Base-by-base conservation (phyloP, 2,329 filamentous ascomycete species). In the Penicillium sp. region DNA sequence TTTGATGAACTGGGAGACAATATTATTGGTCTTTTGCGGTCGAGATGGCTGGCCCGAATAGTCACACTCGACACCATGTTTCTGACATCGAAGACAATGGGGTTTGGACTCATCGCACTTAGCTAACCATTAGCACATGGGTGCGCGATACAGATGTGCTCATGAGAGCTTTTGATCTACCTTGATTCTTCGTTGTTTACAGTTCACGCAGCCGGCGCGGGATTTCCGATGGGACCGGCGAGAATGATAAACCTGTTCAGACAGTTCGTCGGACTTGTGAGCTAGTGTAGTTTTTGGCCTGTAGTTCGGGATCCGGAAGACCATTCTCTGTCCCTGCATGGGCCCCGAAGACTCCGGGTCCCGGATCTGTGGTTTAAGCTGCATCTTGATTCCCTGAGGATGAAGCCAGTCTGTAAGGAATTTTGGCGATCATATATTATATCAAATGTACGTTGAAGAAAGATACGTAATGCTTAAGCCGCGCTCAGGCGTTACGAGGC, bases 81-180 rank as follows among this genome's bases (percentile, higher is more conserved):
- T 66, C 32, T 67, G 58, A 49, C 70, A 72, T 47, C 64, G 68
- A 11, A 62, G 30, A 47, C 70, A 73, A 44, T 60, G 47, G 4
- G 70, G 70, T 47, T 68, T 70, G 2, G 62, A 61, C 58, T 73
- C 70, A 49, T 73, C 70, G 35, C 70, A 73, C 70, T 73, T 43
- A 2, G 14, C 4, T 7, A 27, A 7, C 35, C 13, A 43, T 35
- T 51, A 45, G 43, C 30, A 48, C 43, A 39, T n/a, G 16, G 7
- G 1, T 30, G 2, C 11, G n/a, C 29, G 16, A 26, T 23, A 38
- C 3, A 23, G 3, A 23, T 3, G 3, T 23, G 5, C 19, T 47
- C 19, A 18, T 18, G 9, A 29, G 30, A 34, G 2, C 4, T 7
- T 41, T n/a, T 2, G 36, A 45, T 18, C 18, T 67, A 73, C 69